phyloP scores from a whole-genome alignment of 805 yeast genomes.

The Wickerhamiella dianesei region DNA sequence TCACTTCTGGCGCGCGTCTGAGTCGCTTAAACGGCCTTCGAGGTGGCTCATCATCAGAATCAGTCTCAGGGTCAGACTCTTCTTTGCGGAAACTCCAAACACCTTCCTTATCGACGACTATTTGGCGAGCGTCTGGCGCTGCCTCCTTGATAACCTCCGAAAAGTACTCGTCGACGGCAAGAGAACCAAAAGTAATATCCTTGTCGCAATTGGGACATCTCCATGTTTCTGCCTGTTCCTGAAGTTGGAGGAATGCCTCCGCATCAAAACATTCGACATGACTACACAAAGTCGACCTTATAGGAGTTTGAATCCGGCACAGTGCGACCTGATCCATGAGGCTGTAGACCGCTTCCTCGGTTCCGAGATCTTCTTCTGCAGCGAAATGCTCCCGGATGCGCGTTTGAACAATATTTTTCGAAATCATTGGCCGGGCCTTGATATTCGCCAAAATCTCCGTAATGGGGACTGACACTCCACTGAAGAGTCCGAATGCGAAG shows the following conservation, averaged over 20 bases:
- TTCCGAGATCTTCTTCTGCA: slow-evolving; percentile 46
- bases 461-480: slow-evolving; percentile 38
- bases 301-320: slow-evolving; percentile 56
- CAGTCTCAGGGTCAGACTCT: slow-evolving; percentile 8
- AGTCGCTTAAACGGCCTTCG: neutral
- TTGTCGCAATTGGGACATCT: slow-evolving; percentile 69
- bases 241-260: slow-evolving; percentile 54
- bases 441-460: slow-evolving; percentile 33
- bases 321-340: slow-evolving; percentile 71
- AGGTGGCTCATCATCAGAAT: slow-evolving; percentile 3
- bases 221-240: slow-evolving; percentile 75
- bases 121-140: slow-evolving; percentile 43
- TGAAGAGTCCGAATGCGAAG: slow-evolving; percentile 37
- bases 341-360: slow-evolving; percentile 51
- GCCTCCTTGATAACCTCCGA: slow-evolving; percentile 45
- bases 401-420: slow-evolving; percentile 35
- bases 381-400: slow-evolving; percentile 30
- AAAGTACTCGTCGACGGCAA: slow-evolving; percentile 66
- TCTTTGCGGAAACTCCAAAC: slow-evolving; percentile 38
- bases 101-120: slow-evolving; percentile 60
- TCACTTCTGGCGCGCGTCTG: neutral
- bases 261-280: slow-evolving; percentile 90
- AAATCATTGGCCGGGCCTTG: slow-evolving; percentile 37
- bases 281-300: slow-evolving; percentile 52
- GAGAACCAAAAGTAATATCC: slow-evolving; percentile 37